A percentile compares a stretch with the other conserved stretches of the same genome.
Conservation (phyloP, 371 early-diverging fungal genomes). For the Parasitella parasitica region DNA sequence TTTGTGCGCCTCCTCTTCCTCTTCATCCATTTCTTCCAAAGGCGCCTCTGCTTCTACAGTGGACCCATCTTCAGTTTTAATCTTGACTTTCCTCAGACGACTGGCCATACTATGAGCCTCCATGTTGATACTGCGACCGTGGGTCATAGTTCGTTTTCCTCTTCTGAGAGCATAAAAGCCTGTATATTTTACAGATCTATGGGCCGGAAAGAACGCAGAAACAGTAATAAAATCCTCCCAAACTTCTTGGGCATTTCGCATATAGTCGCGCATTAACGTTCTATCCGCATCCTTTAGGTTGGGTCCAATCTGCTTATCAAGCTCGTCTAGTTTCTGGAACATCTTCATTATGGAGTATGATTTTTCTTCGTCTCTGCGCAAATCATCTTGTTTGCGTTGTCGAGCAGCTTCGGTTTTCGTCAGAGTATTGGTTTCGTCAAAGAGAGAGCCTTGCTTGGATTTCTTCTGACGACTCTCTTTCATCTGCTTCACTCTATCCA, state of each 20-base stretch:
- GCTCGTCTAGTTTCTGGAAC: constrained; percentile 36
- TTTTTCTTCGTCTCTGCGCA: constrained; percentile 25
- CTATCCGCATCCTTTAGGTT: constrained; percentile 21
- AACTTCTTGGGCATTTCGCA: constrained; percentile 46
- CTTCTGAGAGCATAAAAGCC: constrained; percentile 36
- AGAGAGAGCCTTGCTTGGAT: constrained; percentile 22
- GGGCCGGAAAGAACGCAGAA: constrained; percentile 55
- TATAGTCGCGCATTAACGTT: constrained; percentile 46
- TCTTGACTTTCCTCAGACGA: constrained; percentile 19
- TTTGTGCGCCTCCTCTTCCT: constrained; percentile 16
- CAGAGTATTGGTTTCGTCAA: constrained; percentile 22
- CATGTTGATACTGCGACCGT: background rate
- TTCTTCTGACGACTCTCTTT: background rate
- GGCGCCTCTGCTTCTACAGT: background rate
- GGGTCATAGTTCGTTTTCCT: background rate
- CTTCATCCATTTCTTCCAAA: constrained; percentile 26
- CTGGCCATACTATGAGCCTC: constrained; percentile 38
- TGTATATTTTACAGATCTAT: background rate
- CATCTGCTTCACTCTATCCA: background rate
- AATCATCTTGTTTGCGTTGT: background rate
- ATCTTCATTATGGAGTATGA: constrained; percentile 3
- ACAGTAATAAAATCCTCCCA: constrained; percentile 54
- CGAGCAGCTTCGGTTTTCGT: background rate
- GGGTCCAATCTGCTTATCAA: constrained; percentile 26
- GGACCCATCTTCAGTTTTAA: background rate